A percentile compares a stretch with the other conserved stretches of the same genome.
Conservation (phyloP, 495 filamentous ascomycete genomes). For the Halenospora varia region DNA sequence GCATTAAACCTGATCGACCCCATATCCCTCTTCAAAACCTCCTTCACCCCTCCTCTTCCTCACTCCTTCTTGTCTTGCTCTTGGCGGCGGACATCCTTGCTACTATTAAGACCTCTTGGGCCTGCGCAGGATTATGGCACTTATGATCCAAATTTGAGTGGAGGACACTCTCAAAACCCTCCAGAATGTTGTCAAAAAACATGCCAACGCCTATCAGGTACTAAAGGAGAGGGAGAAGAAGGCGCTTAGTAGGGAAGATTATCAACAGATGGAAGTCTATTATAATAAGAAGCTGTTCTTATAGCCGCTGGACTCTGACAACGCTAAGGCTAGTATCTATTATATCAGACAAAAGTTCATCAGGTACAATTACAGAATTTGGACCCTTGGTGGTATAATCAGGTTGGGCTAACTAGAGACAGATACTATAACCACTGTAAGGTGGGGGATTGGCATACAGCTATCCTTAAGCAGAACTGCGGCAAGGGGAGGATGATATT, state of each 20-base stretch:
- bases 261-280: not conserved
- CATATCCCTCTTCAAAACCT: conserved; percentile 1
- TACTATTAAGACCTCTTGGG: too few relatives aligned
- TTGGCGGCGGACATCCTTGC: too few relatives aligned
- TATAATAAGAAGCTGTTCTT: conserved; percentile 7
- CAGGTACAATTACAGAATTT: conserved; percentile 2
- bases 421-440: conserved; percentile 7
- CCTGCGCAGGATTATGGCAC: too few relatives aligned
- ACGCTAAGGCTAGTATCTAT: conserved; percentile 19
- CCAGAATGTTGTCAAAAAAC: not conserved
- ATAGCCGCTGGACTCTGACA: conserved; percentile 3
- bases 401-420: conserved; percentile 2
- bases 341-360: conserved; percentile 18
- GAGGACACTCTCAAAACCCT: not conserved
- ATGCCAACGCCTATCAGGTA: not conserved
- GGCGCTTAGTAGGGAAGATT: not conserved
- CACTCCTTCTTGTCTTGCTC: too few relatives aligned
- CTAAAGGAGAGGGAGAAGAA: not conserved
- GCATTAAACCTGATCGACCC: not conserved
- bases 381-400: not conserved
- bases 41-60: not conserved
- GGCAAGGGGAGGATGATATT: conserved; percentile 13
- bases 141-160: not conserved
- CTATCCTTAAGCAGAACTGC: conserved; percentile 10
- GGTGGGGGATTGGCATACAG: conserved; percentile 1